phyloP scores from a whole-genome alignment of 208 protist genomes.

The Wallacemonas sp. region DNA sequence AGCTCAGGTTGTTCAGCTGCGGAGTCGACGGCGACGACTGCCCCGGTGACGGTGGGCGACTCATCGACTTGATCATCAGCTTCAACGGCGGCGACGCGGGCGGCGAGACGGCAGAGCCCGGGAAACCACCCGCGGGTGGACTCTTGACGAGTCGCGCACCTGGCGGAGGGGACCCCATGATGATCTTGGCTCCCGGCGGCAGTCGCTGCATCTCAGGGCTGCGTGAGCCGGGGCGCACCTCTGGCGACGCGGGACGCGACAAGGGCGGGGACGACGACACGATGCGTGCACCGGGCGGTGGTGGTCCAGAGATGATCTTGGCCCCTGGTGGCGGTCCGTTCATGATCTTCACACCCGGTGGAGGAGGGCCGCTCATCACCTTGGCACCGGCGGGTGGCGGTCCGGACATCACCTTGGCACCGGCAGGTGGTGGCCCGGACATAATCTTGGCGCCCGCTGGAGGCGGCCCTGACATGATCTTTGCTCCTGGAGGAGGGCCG shows the following conservation, averaged over 20 bases:
- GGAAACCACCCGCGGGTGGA: constrained; percentile 13
- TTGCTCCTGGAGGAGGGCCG: constrained; percentile 12
- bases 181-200: constrained; percentile 43
- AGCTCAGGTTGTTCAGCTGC: constrained; percentile 13
- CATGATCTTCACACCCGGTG: constrained; percentile 46
- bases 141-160: constrained; percentile 31
- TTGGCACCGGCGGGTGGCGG: constrained; percentile 32
- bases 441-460: constrained; percentile 17
- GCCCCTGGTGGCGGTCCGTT: constrained; percentile 39
- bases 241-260: constrained; percentile 4
- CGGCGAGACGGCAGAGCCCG: constrained; percentile 17
- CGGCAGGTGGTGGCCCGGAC: constrained; percentile 27
- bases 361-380: constrained; percentile 26
- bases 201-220: constrained; percentile 21
- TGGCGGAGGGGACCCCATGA: constrained; percentile 45
- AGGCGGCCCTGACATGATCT: constrained; percentile 7
- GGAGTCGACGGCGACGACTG: constrained; percentile 15
- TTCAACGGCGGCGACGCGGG: constrained; percentile 27
- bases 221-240: constrained; percentile 12
- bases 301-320: constrained; percentile 19
- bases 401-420: constrained; percentile 36
- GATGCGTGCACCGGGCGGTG: constrained; percentile 13
- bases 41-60: constrained; percentile 13
- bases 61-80: constrained; percentile 32
- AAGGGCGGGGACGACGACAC: not conserved